Base-by-base conservation (phyloP, 2,329 filamentous ascomycete genomes). In the Ophiocordyceps unilateralis region DNA sequence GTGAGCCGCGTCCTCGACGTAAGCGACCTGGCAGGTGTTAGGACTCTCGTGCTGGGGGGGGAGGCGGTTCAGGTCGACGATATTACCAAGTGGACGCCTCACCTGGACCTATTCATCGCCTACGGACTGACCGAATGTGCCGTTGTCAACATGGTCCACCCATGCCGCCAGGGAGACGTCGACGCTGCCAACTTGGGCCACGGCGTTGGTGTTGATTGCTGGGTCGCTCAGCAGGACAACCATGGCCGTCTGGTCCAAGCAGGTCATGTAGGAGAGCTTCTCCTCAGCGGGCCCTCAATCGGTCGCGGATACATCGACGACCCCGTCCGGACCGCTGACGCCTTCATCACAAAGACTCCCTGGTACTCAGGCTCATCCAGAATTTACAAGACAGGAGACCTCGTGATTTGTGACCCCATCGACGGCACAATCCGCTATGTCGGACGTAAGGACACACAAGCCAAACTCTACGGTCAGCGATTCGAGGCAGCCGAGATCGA, bases 101-200 rank as follows among this genome's bases (percentile, higher is more conserved):
- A 28, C 24, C 12, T 28, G 24, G 12, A 28, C 12, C 24, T 28
- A 28, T 28, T 28, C 19, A 19, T 5, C 41, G 39, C 32, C 17
- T 1, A 56, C 56, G 1, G 56, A 54, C 1, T 44, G 44, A 9
- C 53, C 53, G 2, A 58, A 58, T 28, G 24, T 19, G 54, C 52
- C 9, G 49, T 51, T 10, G 39, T 56, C 5, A 45, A 28, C 24
- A 7, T 57, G 14, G 49, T 56, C 34, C 78, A 82, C 50, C 24
- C 24, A 12, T 28, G 24, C 24, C 24, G 24, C 24, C 7, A 12
- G 12, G 59, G 57, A 0, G 65, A 71, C 2, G 62, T 78, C 9
- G 69, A 69, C 2, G 72, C 72, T 0, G 65, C 67, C 4, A 66
- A 68, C 19, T 45, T 67, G 3, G 63, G 63, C 1, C 67, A 76